Percentiles rank a stretch among this genome's conserved stretches.
phyloP scores from a whole-genome alignment of 345 rosid genomes.

The Jatropha curcas region DNA sequence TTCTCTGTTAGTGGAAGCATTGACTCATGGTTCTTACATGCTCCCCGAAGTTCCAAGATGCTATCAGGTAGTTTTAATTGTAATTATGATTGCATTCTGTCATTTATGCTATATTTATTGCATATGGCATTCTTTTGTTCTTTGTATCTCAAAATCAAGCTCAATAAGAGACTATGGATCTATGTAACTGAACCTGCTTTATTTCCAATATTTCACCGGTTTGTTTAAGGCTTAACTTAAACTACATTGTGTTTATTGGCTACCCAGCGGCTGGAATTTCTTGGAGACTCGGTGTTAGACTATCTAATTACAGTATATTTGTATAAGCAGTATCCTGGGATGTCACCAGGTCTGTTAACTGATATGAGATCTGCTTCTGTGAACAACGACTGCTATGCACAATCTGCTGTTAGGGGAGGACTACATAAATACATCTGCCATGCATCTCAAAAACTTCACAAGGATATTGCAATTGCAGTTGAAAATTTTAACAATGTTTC shows the following conservation, averaged over 20 bases:
- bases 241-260: background rate
- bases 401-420: constrained; percentile 50
- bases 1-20: constrained; percentile 76
- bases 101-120: background rate
- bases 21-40: constrained; percentile 95
- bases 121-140: background rate
- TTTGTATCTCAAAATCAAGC: no score
- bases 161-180: no score
- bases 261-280: constrained; percentile 87
- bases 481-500: constrained; percentile 32
- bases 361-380: constrained; percentile 96
- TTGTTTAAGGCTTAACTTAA: background rate
- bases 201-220: background rate
- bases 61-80: constrained; percentile 60
- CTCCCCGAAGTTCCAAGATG: constrained; percentile 83
- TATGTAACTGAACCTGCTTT: no score
- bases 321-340: constrained; percentile 51
- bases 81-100: background rate
- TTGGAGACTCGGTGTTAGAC: constrained; percentile 88
- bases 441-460: constrained; percentile 63
- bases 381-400: constrained; percentile 84
- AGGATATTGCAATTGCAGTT: constrained; percentile 42
- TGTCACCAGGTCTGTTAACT: constrained; percentile 78
- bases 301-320: constrained; percentile 65
- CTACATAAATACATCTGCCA: constrained; percentile 73